A percentile compares a stretch with the other conserved stretches of the same genome.
Conservation (phyloP, 1,139 yeast species). For the Yamadazyma diospyri region DNA sequence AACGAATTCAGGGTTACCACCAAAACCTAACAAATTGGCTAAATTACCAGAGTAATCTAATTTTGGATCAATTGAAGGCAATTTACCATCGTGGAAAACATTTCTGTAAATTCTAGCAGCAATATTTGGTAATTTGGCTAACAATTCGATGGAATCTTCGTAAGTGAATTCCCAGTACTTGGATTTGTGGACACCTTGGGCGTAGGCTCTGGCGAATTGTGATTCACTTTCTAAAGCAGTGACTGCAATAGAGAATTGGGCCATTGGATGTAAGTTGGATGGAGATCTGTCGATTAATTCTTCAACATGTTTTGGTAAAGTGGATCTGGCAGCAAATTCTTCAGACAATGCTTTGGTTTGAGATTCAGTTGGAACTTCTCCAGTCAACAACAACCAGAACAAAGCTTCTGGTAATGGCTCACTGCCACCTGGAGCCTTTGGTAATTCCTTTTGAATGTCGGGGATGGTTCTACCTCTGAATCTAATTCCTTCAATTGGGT, state of each 20-base stretch:
- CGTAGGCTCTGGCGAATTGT: slow-evolving; percentile 87
- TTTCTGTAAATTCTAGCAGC: slow-evolving; percentile 95
- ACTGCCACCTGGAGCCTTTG: slow-evolving; percentile 84
- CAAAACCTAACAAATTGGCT: slow-evolving; percentile 80
- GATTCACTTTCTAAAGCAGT: slow-evolving; percentile 91
- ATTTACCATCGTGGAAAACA: slow-evolving; percentile 81
- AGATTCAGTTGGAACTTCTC: slow-evolving; percentile 76
- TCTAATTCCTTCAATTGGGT: slow-evolving; percentile 96
- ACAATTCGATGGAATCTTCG: slow-evolving; percentile 84
- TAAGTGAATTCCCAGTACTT: slow-evolving; percentile 92
- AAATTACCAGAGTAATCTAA: slow-evolving; percentile 93
- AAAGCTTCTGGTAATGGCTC: slow-evolving; percentile 91
- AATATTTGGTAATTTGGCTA: slow-evolving; percentile 88
- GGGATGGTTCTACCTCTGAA: slow-evolving; percentile 98
- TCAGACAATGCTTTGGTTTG: slow-evolving; percentile 75
- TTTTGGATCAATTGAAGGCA: slow-evolving; percentile 65
- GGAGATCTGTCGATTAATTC: slow-evolving; percentile 83
- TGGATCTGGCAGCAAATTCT: slow-evolving; percentile 83
- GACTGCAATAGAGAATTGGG: slow-evolving; percentile 90
- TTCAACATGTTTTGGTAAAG: slow-evolving; percentile 81
- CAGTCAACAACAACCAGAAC: slow-evolving; percentile 89
- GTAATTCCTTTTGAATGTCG: slow-evolving; percentile 87
- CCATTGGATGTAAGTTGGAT: slow-evolving; percentile 91
- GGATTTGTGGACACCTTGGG: slow-evolving; percentile 78
- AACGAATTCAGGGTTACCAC: slow-evolving; percentile 73